phyloP scores from a whole-genome alignment of 345 rosid genomes.

The Lepidium didymum region DNA sequence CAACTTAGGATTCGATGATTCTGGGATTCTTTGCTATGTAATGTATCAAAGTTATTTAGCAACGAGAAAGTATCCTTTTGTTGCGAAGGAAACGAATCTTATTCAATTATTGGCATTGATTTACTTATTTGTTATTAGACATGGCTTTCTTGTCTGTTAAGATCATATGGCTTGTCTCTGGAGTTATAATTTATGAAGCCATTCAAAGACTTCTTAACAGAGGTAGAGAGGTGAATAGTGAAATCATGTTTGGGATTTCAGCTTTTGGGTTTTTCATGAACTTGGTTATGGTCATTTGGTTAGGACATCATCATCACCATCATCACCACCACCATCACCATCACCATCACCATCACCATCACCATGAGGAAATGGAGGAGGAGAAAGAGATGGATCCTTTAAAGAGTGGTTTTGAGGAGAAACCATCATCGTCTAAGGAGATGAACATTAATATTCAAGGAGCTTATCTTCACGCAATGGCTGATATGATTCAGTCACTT shows the following conservation, averaged over 20 bases:
- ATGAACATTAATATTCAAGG: slow-evolving; percentile 78
- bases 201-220: slow-evolving; percentile 44
- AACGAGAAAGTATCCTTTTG: neutral
- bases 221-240: slow-evolving; percentile 45
- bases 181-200: slow-evolving; percentile 57
- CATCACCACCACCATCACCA: slow-evolving; percentile 18
- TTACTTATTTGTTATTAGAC: neutral
- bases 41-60: neutral
- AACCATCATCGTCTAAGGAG: slow-evolving; percentile 21
- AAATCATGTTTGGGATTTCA: slow-evolving; percentile 66
- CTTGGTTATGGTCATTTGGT: slow-evolving; percentile 56
- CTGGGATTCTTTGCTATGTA: slow-evolving; percentile 2
- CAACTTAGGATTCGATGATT: too few relatives aligned
- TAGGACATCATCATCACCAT: slow-evolving; percentile 48
- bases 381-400: slow-evolving; percentile 35
- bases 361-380: slow-evolving; percentile 21
- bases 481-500: slow-evolving; percentile 67
- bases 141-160: slow-evolving; percentile 65
- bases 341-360: too few relatives aligned
- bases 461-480: slow-evolving; percentile 65
- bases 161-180: slow-evolving; percentile 77
- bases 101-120: neutral
- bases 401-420: slow-evolving; percentile 19
- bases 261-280: slow-evolving; percentile 71
- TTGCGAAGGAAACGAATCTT: neutral